These are phyloP conservation scores for Solanum lignicaule DNA, from an alignment of 257 asterid genomes.

Conservation along the genomic window DNA sequence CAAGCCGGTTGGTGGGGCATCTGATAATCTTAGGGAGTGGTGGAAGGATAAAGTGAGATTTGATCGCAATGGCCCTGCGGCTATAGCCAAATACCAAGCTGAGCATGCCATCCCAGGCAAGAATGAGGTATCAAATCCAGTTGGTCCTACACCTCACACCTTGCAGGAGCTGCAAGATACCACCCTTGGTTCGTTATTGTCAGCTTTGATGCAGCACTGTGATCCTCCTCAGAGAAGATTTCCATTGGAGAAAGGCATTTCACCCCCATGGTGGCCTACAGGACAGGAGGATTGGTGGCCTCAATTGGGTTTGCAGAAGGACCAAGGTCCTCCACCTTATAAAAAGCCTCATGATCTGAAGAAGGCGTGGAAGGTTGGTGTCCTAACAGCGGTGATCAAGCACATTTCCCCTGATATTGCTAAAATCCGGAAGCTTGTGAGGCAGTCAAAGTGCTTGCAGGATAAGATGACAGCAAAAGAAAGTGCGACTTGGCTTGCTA, in stretches of 20 bases:
- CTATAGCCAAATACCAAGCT: neutral
- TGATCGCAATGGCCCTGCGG: constrained; percentile 6
- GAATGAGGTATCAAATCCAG: neutral
- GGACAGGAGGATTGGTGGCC: constrained; percentile 13
- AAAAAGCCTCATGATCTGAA: constrained; percentile 13
- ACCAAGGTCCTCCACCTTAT: constrained; percentile 9
- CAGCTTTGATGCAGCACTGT: constrained; percentile 12
- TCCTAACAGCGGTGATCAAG: constrained; percentile 5
- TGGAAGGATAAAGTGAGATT: constrained; percentile 14
- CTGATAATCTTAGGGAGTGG: constrained; percentile 14
- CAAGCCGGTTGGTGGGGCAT: constrained; percentile 10
- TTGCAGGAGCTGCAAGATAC: constrained; percentile 12
- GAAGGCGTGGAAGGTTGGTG: constrained; percentile 13
- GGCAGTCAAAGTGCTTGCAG: constrained; percentile 14
- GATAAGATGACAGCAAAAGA: constrained; percentile 17
- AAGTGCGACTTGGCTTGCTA: constrained; percentile 12
- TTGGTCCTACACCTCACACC: neutral
- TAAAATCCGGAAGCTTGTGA: constrained; percentile 7
- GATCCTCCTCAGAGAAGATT: constrained; percentile 13
- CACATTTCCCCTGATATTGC: constrained; percentile 7
- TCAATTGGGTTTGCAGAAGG: constrained; percentile 1
- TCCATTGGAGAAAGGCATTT: constrained; percentile 4
- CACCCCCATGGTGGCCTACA: constrained; percentile 14
- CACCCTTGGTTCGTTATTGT: constrained; percentile 8
- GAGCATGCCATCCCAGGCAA: constrained; percentile 2